These are phyloP conservation scores for Auricularia sp. DNA, from an alignment of 768 basidiomycete species.

Conservation along the genomic window DNA sequence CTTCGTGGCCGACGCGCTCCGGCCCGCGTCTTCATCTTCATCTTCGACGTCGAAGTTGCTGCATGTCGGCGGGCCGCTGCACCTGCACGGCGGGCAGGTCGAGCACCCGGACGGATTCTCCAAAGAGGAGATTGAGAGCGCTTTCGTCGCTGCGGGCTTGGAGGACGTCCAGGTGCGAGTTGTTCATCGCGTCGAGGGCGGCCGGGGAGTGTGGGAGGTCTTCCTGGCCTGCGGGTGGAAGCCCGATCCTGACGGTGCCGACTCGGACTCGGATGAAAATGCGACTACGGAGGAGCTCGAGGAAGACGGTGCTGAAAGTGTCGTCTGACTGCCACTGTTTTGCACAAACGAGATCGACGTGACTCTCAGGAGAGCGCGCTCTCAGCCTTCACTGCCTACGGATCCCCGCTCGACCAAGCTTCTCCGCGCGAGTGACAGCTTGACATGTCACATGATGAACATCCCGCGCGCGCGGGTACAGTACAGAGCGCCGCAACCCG, in stretches of 20 bases:
- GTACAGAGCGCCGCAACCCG: too few species aligned
- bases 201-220: slow-evolving; percentile 29
- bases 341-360: too few species aligned
- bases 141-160: slow-evolving; percentile 49
- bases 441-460: too few species aligned
- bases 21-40: slow-evolving; percentile 15
- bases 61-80: slow-evolving; percentile 1
- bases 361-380: too few species aligned
- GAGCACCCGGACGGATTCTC: slow-evolving; percentile 46
- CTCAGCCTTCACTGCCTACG: too few species aligned
- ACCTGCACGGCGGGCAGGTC: slow-evolving; percentile 25
- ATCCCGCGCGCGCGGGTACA: too few species aligned
- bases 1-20: slow-evolving; percentile 45
- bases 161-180: slow-evolving; percentile 30
- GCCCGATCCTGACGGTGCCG: not conserved
- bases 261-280: too few species aligned
- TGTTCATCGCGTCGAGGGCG: slow-evolving; percentile 7
- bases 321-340: too few species aligned
- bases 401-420: too few species aligned
- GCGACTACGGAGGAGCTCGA: too few species aligned
- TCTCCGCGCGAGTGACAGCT: too few species aligned
- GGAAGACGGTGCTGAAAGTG: too few species aligned
- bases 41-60: slow-evolving; percentile 12
- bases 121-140: slow-evolving; percentile 35
- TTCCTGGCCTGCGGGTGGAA: slow-evolving; percentile 45